Evolutionary conservation across 2,329 filamentous ascomycete species (phyloP).

Genomic region (Pyrenophora seminiperda): DNA sequence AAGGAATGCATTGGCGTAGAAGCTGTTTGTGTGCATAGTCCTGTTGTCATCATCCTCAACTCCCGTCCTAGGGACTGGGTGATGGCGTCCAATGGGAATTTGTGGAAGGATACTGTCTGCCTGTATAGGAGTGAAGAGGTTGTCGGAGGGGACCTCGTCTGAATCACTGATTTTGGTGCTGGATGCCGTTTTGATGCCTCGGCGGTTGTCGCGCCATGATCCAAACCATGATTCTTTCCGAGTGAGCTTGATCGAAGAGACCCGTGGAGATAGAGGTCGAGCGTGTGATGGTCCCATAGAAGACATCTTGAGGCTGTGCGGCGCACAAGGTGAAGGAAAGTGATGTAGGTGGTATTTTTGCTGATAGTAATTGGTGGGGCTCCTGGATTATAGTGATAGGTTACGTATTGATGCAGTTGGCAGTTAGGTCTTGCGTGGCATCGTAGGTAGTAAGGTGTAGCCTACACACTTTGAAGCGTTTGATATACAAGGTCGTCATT

Average conservation of each 20-base stretch:
- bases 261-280: background rate
- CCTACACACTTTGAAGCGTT: background rate
- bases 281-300: constrained; percentile 18
- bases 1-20: constrained; percentile 75
- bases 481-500: background rate
- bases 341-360: background rate
- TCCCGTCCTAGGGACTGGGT: constrained; percentile 49
- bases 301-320: background rate
- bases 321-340: background rate
- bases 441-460: background rate
- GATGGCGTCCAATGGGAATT: constrained; percentile 46
- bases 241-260: background rate
- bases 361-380: background rate
- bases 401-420: background rate
- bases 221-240: constrained; percentile 10
- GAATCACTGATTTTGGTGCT: constrained; percentile 1
- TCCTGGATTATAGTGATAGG: background rate
- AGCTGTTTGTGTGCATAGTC: constrained; percentile 73
- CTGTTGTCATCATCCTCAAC: constrained; percentile 47
- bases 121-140: constrained; percentile 52
- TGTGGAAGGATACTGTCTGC: constrained; percentile 49
- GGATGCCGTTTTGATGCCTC: constrained; percentile 16
- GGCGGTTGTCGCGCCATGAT: constrained; percentile 17
- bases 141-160: constrained; percentile 28
- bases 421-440: background rate